Evolutionary conservation across 2,329 filamentous ascomycete genomes (phyloP).

Genomic region (Talaromyces verruculosus): DNA sequence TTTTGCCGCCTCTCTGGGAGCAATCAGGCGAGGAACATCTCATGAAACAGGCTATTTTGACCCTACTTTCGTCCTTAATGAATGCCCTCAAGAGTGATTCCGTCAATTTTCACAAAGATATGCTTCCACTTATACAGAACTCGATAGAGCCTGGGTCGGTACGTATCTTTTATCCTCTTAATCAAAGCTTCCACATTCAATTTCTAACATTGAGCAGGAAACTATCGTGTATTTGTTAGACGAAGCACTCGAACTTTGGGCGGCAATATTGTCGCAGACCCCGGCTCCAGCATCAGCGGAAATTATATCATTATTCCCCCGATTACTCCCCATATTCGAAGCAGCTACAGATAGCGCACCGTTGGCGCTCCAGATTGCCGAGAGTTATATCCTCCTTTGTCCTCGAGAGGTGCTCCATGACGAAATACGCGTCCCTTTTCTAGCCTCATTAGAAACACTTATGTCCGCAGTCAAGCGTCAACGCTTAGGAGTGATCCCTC

Average conservation of each 20-base stretch:
- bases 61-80: slow-evolving; percentile 80
- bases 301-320: slow-evolving; percentile 63
- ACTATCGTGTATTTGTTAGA: slow-evolving; percentile 81
- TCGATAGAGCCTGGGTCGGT: slow-evolving; percentile 75
- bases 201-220: slow-evolving; percentile 38
- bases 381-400: slow-evolving; percentile 69
- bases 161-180: slow-evolving; percentile 24
- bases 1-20: slow-evolving; percentile 81
- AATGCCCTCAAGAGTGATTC: slow-evolving; percentile 78
- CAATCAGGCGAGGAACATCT: slow-evolving; percentile 82
- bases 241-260: slow-evolving; percentile 88
- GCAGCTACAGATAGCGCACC: slow-evolving; percentile 64
- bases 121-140: slow-evolving; percentile 78
- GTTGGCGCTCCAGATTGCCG: slow-evolving; percentile 63
- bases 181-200: neutral
- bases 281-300: slow-evolving; percentile 59
- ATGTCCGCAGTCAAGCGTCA: slow-evolving; percentile 41
- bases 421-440: slow-evolving; percentile 38
- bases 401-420: slow-evolving; percentile 47
- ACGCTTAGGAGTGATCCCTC: slow-evolving; percentile 43
- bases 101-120: slow-evolving; percentile 72
- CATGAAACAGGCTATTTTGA: slow-evolving; percentile 90
- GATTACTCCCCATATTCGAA: slow-evolving; percentile 65
- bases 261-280: slow-evolving; percentile 67
- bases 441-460: slow-evolving; percentile 42